These are phyloP conservation scores for Ulvella scutata DNA, from an alignment of 139 green algal genomes.

Conservation along the genomic window DNA sequence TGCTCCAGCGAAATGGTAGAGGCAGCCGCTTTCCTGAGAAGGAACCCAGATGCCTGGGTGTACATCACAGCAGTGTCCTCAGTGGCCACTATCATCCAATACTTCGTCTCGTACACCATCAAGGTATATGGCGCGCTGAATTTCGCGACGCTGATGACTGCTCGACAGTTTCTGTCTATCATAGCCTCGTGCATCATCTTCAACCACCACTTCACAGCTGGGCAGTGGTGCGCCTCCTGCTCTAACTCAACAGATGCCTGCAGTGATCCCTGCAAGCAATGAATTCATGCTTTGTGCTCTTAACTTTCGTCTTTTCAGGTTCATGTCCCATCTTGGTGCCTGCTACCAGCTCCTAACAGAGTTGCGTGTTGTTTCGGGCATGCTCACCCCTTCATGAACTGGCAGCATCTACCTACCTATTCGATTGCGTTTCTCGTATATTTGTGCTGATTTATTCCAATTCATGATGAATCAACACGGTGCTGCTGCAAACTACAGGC, in stretches of 20 bases:
- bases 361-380: too few relatives aligned
- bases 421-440: background rate
- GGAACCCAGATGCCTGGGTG: constrained; percentile 29
- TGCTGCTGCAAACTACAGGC: constrained; percentile 14
- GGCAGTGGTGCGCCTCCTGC: constrained; percentile 43
- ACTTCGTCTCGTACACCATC: constrained; percentile 75
- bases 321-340: too few relatives aligned
- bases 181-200: constrained; percentile 78
- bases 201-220: constrained; percentile 44
- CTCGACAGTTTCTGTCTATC: constrained; percentile 80
- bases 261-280: too few relatives aligned
- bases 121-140: constrained; percentile 59
- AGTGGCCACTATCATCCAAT: constrained; percentile 41
- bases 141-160: constrained; percentile 92
- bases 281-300: too few relatives aligned
- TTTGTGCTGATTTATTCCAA: background rate
- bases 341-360: too few relatives aligned
- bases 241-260: too few relatives aligned
- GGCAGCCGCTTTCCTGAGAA: constrained; percentile 38
- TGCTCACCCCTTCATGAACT: too few relatives aligned
- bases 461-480: background rate
- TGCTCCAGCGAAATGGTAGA: constrained; percentile 31
- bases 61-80: constrained; percentile 40
- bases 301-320: too few relatives aligned
- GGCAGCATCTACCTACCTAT: too few relatives aligned